Evolutionary conservation across 2,329 filamentous ascomycete species (phyloP).

Genomic region (Xylariaceae sp.): DNA sequence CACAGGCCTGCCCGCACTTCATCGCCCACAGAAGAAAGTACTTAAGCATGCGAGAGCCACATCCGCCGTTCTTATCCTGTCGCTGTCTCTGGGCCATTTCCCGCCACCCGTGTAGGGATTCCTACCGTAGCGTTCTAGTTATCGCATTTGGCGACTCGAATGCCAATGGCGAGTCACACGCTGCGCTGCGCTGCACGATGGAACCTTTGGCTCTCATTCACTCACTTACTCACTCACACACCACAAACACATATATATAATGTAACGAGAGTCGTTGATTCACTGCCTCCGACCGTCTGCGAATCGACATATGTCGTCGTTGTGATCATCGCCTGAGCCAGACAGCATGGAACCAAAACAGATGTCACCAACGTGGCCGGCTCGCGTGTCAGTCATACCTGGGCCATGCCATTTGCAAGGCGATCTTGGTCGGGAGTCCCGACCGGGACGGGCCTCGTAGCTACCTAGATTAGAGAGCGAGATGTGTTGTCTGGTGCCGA

Average conservation of each 20-base stretch:
- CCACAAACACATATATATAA: neutral
- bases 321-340: neutral
- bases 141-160: slow-evolving; percentile 4
- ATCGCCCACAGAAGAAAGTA: slow-evolving; percentile 2
- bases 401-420: neutral
- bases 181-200: slow-evolving; percentile 5
- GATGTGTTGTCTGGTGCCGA: slow-evolving; percentile 7
- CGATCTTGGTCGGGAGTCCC: neutral
- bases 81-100: slow-evolving; percentile 2
- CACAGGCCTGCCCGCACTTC: neutral
- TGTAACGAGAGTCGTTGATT: slow-evolving; percentile 5
- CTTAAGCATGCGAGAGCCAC: slow-evolving; percentile 8
- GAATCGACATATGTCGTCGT: slow-evolving; percentile 2
- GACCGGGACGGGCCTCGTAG: neutral
- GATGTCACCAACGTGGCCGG: slow-evolving; percentile 11
- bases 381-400: neutral
- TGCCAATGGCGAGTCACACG: slow-evolving; percentile 7
- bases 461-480: neutral
- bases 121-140: neutral
- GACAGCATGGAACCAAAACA: neutral
- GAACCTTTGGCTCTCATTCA: slow-evolving; percentile 3
- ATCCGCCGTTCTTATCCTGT: slow-evolving; percentile 6
- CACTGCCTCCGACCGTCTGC: neutral
- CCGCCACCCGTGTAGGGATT: neutral
- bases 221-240: neutral